These are phyloP conservation scores for Chrysanthemum lavandulifolium DNA, from an alignment of 129 eudicot genomes.

Conservation along the genomic window DNA sequence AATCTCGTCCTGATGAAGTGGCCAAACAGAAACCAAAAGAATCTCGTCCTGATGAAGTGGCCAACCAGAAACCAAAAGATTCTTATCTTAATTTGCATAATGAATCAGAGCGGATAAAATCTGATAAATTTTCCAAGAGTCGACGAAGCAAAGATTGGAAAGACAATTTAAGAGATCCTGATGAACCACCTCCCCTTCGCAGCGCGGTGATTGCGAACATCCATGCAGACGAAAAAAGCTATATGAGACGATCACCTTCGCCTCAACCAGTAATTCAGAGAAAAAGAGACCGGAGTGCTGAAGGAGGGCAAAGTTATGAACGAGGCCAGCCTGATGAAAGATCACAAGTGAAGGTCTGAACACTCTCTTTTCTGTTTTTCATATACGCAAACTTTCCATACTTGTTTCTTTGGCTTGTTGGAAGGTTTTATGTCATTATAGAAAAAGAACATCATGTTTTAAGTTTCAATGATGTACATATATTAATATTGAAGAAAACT, in stretches of 20 bases:
- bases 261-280: conserved; percentile 44
- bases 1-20: conserved; percentile 34
- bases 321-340: conserved; percentile 49
- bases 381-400: not conserved
- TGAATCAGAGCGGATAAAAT: conserved; percentile 39
- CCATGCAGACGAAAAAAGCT: conserved; percentile 34
- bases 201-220: conserved; percentile 43
- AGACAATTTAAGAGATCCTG: conserved; percentile 46
- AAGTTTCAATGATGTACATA: no score
- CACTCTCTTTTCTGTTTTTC: not conserved
- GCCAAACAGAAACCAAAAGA: conserved; percentile 40
- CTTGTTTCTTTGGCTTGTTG: no score
- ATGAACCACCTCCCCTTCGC: conserved; percentile 57
- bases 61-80: conserved; percentile 37
- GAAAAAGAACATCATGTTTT: no score
- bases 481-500: no score
- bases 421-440: no score
- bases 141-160: conserved; percentile 60
- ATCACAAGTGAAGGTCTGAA: conserved; percentile 46
- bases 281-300: conserved; percentile 70
- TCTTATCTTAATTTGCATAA: conserved; percentile 24
- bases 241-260: conserved; percentile 39
- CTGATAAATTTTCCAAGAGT: conserved; percentile 31
- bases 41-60: conserved; percentile 37
- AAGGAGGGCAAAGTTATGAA: conserved; percentile 54